A percentile compares a stretch with the other conserved stretches of the same genome.
Evolutionary conservation across 2,329 filamentous ascomycete species (phyloP).

Genomic region (Scytalidium sp.): DNA sequence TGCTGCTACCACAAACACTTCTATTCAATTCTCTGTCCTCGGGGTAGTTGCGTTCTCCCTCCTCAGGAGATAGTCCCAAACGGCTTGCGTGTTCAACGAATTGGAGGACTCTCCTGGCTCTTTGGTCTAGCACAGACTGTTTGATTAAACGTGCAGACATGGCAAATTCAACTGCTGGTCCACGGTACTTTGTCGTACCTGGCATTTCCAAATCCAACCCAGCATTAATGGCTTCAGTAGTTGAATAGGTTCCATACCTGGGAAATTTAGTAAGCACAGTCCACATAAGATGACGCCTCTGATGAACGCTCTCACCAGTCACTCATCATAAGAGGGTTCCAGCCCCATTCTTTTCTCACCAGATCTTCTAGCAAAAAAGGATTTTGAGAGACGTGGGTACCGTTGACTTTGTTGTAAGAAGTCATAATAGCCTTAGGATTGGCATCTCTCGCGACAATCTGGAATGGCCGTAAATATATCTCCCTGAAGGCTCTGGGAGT

Average conservation of each 20-base stretch:
- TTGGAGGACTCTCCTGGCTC: slow-evolving; percentile 17
- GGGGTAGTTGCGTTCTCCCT: slow-evolving; percentile 16
- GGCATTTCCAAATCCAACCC: slow-evolving; percentile 38
- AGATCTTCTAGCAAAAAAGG: slow-evolving; percentile 46
- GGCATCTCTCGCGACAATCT: slow-evolving; percentile 50
- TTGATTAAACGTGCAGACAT: slow-evolving; percentile 15
- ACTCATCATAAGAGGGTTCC: slow-evolving; percentile 55
- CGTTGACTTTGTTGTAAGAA: slow-evolving; percentile 57
- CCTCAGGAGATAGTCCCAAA: slow-evolving; percentile 11
- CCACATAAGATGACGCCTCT: slow-evolving; percentile 4
- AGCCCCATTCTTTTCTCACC: slow-evolving; percentile 55
- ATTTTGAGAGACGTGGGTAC: slow-evolving; percentile 53
- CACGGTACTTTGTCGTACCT: slow-evolving; percentile 22
- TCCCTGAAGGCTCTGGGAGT: slow-evolving; percentile 55
- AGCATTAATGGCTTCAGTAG: slow-evolving; percentile 23
- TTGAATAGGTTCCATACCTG: slow-evolving; percentile 21
- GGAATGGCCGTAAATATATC: slow-evolving; percentile 57
- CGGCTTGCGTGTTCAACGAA: slow-evolving; percentile 16
- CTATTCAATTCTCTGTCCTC: slow-evolving; percentile 42
- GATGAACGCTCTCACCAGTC: slow-evolving; percentile 45
- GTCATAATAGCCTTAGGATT: slow-evolving; percentile 56
- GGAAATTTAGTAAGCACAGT: slow-evolving; percentile 2
- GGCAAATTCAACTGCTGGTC: slow-evolving; percentile 15
- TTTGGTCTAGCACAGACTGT: slow-evolving; percentile 16
- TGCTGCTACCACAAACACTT: slow-evolving; percentile 53